Conservation (phyloP, 257 asterid species). For the Plantago elongata region DNA sequence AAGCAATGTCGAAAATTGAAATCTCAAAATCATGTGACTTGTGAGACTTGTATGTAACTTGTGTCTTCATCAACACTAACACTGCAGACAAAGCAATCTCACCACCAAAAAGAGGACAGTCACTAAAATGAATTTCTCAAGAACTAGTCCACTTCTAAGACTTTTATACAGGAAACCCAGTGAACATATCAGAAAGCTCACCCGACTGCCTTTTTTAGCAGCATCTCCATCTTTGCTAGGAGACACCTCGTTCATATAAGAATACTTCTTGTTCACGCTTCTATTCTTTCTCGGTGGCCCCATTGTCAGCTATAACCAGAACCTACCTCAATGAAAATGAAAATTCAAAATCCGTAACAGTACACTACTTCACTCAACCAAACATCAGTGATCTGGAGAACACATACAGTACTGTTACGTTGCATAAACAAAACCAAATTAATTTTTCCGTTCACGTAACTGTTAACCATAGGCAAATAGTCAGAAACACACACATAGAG, state of each 20-base stretch:
- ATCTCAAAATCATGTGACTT: constrained; percentile 14
- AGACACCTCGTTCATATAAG: constrained; percentile 45
- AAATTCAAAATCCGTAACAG: background rate
- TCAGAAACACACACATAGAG: too few species aligned
- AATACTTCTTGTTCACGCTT: constrained; percentile 46
- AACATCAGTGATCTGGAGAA: too few species aligned
- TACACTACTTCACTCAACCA: too few species aligned
- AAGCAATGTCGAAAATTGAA: constrained; percentile 12
- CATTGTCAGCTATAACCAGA: constrained; percentile 41
- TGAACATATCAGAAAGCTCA: constrained; percentile 35
- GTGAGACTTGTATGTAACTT: constrained; percentile 12
- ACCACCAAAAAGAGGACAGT: constrained; percentile 10
- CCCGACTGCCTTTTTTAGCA: constrained; percentile 55
- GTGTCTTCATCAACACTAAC: constrained; percentile 6
- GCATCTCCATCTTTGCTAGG: constrained; percentile 58
- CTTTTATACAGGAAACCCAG: constrained; percentile 12
- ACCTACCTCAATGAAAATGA: constrained; percentile 19
- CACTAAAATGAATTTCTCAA: background rate
- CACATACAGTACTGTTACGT: too few species aligned
- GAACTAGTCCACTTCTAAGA: background rate
- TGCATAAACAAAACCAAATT: too few species aligned
- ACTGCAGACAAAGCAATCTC: background rate
- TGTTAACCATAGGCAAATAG: too few species aligned
- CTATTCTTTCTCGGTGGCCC: constrained; percentile 66
- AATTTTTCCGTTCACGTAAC: too few species aligned